Percentiles rank a stretch among this genome's conserved stretches.
phyloP scores from a whole-genome alignment of 2,329 filamentous ascomycete genomes.

The Penicillium sp. region DNA sequence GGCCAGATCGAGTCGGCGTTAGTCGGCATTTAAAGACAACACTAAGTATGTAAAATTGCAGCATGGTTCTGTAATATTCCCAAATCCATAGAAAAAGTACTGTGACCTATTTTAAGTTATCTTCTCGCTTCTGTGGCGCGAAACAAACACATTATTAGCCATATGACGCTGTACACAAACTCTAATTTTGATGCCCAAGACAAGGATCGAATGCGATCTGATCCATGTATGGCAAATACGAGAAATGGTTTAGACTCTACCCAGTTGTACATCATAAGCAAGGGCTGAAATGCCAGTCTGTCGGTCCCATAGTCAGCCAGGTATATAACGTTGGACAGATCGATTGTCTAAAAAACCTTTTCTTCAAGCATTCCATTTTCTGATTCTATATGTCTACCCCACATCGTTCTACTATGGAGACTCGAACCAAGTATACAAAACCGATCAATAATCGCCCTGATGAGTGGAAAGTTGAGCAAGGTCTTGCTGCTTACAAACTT shows the following conservation, averaged over 20 bases:
- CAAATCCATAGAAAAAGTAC: background rate
- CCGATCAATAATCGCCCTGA: conserved; percentile 37
- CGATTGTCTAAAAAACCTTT: background rate
- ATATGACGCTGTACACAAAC: background rate
- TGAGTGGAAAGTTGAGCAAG: conserved; percentile 59
- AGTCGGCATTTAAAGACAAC: background rate
- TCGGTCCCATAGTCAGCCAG: background rate
- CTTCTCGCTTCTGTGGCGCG: background rate
- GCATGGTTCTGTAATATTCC: background rate
- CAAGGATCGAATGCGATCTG: background rate
- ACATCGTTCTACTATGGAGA: background rate
- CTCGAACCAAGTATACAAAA: background rate
- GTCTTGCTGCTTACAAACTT: conserved; percentile 49
- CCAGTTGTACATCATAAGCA: background rate
- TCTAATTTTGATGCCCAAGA: background rate
- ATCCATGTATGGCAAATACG: background rate
- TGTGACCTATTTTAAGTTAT: background rate
- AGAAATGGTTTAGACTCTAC: background rate
- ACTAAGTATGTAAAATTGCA: background rate
- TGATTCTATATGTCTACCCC: background rate
- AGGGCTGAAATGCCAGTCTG: background rate
- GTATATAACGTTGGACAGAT: background rate
- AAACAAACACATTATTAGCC: background rate
- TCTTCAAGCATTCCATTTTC: background rate
- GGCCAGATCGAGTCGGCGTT: background rate